phyloP scores from a whole-genome alignment of 768 basidiomycete species.

The Lactarius deliciosus region DNA sequence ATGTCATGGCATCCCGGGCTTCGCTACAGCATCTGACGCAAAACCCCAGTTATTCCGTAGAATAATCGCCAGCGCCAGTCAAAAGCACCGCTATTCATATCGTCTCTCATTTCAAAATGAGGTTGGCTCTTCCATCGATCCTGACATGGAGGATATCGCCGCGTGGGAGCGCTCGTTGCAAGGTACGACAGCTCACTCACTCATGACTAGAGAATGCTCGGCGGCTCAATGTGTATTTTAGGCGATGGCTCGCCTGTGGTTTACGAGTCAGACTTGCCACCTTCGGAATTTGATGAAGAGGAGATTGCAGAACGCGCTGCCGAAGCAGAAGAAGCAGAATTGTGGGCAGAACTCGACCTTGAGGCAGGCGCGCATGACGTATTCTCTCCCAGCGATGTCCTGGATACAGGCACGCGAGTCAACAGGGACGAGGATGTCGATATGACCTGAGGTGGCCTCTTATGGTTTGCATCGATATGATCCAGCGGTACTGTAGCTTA shows the following conservation, averaged over 20 bases:
- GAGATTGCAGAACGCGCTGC: constrained; percentile 58
- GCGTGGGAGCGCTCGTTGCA: constrained; percentile 60
- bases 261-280: constrained; percentile 13
- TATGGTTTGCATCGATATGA: background rate
- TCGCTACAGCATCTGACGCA: constrained; percentile 1
- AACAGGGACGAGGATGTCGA: constrained; percentile 22
- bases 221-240: background rate
- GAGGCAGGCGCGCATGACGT: background rate
- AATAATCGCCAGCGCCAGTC: constrained; percentile 56
- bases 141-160: constrained; percentile 61
- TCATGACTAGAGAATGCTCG: background rate
- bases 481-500: background rate
- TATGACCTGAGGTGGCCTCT: constrained; percentile 14
- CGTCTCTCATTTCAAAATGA: constrained; percentile 63
- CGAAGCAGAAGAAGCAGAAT: constrained; percentile 55
- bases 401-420: background rate
- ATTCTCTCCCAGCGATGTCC: constrained; percentile 16
- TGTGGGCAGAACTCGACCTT: constrained; percentile 32
- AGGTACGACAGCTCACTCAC: constrained; percentile 36
- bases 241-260: constrained; percentile 3
- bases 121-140: constrained; percentile 77
- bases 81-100: constrained; percentile 52
- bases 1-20: background rate
- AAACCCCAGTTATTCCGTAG: constrained; percentile 59
- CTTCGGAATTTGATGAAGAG: constrained; percentile 43